Percentiles rank a stretch among this genome's conserved stretches.
These are phyloP conservation scores for Alnus rubra DNA, from an alignment of 306 rosid species.

Conservation along the genomic window DNA sequence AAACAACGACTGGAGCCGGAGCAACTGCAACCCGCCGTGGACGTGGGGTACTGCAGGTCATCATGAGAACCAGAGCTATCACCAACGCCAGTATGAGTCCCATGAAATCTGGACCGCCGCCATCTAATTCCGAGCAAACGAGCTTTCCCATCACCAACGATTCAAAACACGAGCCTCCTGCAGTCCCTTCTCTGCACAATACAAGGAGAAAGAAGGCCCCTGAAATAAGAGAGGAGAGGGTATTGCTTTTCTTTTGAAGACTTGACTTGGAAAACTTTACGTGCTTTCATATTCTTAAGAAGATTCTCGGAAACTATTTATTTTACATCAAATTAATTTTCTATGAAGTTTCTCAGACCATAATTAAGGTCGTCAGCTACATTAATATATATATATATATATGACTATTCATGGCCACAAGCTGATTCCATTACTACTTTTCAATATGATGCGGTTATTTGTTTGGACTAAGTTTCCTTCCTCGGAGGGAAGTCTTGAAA, in stretches of 20 bases:
- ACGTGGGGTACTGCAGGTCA: constrained; percentile 35
- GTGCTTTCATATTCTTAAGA: neutral
- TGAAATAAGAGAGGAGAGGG: constrained; percentile 5
- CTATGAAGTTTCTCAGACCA: neutral
- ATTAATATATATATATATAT: neutral
- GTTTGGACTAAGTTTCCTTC: too few relatives aligned
- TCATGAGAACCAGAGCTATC: constrained; percentile 37
- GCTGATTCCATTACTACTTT: too few relatives aligned
- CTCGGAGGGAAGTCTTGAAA: too few relatives aligned
- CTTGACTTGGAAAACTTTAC: too few relatives aligned
- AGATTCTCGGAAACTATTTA: neutral
- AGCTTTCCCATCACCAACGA: constrained; percentile 44
- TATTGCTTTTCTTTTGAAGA: too few relatives aligned
- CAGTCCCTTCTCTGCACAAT: constrained; percentile 5
- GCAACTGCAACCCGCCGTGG: constrained; percentile 8
- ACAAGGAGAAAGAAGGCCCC: neutral
- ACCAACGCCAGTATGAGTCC: constrained; percentile 32
- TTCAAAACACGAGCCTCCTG: neutral
- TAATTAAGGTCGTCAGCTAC: neutral
- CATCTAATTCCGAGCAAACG: constrained; percentile 25
- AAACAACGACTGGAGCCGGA: constrained; percentile 21
- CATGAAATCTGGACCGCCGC: constrained; percentile 17
- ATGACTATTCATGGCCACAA: neutral
- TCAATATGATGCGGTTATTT: too few relatives aligned
- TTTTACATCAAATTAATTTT: neutral